Base-by-base conservation (phyloP, 805 yeast species). In the Candida gorgasii region DNA sequence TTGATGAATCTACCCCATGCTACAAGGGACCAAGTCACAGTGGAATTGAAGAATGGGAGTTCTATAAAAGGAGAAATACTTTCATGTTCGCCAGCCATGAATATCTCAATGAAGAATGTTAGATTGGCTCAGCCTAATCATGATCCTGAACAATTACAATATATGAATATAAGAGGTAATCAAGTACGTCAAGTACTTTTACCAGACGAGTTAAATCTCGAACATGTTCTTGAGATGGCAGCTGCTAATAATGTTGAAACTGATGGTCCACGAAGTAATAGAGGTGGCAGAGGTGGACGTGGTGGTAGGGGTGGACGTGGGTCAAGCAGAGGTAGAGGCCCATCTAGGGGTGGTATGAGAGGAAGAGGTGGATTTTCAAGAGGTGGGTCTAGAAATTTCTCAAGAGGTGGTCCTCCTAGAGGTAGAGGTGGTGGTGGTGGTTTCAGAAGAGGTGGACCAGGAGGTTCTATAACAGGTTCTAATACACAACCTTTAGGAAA, bases 21-120 rank as follows among this genome's bases (percentile, higher is more conserved):
- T 17, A 79, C 84, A 28, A 82, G 84, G 44, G 97, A 89, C 64
- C 82, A 89, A 39, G 92, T 92, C 1, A 89, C 92, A 40, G 86
- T 90, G 14, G 98, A 90, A 61, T 71, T 92, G 56, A 92, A 90
- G 62, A 89, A 92, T 63, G 97, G 97, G 29, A 86, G 92, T 4
- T 75, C 87, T 4, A 78, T 92, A 5, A 79, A 86, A 54, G 98
- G 98, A 0, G 86, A 90, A 11, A 70, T 92, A 18, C 79, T 85
- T 30, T 79, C 89, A 5, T 96, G 93, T 30, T 75, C 96, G 2
- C 96, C 97, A 19, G 78, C 86, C 48, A 90, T 90, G 98, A 90
- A 90, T 63, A 81, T 90, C 34, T 80, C 88, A 4, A 63, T 90
- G 47, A 81, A 85, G 53, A 86, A 85, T 50, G 92, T 87, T 36